Percentiles rank a stretch among this genome's conserved stretches.
phyloP scores from a whole-genome alignment of 106 monocot genomes.

The Narthecium ossifragum region DNA sequence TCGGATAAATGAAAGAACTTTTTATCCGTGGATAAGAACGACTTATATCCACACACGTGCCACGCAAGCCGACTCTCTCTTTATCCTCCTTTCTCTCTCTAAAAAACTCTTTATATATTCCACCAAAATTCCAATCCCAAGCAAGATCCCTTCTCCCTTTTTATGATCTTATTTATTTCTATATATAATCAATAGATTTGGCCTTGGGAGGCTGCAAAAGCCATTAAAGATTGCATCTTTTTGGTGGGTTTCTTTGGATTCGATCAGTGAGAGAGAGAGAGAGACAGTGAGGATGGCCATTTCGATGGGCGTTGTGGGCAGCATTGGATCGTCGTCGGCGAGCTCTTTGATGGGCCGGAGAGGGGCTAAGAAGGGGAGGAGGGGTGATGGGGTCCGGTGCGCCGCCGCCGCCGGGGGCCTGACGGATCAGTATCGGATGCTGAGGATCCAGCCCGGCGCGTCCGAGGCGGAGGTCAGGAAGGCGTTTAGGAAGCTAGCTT shows the following conservation, averaged over 20 bases:
- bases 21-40: no score
- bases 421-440: conserved; percentile 51
- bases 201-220: no score
- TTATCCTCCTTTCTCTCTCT: no score
- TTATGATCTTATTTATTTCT: no score
- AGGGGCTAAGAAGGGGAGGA: not conserved
- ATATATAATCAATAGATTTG: not conserved
- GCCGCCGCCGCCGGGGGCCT: conserved; percentile 17
- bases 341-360: not conserved
- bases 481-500: conserved; percentile 76
- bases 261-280: not conserved
- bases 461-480: conserved; percentile 79
- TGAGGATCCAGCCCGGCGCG: conserved; percentile 64
- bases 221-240: not conserved
- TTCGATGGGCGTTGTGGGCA: not conserved
- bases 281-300: conserved; percentile 7
- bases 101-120: no score
- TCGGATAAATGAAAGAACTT: no score
- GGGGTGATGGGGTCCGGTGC: conserved; percentile 1
- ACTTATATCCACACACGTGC: no score
- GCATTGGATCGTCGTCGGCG: no score
- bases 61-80: no score
- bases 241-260: not conserved
- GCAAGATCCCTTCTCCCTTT: no score
- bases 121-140: no score